Conservation (phyloP, 2,329 filamentous ascomycete species). For the Nemania bipapillata region DNA sequence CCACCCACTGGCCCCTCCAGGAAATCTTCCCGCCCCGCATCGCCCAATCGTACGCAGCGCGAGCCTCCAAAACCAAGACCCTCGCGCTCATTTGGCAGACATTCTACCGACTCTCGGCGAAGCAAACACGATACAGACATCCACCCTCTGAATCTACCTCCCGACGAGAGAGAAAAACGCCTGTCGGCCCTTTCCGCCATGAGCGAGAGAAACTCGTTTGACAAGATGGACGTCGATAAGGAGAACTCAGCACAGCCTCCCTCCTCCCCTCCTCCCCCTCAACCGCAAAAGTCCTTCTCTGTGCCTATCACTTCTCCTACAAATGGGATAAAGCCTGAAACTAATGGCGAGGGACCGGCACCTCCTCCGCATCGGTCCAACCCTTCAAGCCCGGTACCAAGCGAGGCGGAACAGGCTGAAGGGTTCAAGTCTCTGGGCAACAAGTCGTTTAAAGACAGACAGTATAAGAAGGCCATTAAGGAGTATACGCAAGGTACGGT, state of each 20-base stretch:
- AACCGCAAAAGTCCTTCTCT: constrained; percentile 54
- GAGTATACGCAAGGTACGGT: constrained; percentile 91
- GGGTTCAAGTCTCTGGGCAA: constrained; percentile 92
- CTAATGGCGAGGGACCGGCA: constrained; percentile 64
- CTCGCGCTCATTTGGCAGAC: constrained; percentile 60
- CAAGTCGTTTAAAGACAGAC: constrained; percentile 94
- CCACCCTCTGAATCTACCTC: constrained; percentile 89
- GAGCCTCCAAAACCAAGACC: constrained; percentile 55
- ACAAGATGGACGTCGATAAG: constrained; percentile 78
- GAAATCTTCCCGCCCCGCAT: constrained; percentile 48
- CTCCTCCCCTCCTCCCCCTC: constrained; percentile 64
- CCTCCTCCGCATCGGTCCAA: constrained; percentile 78
- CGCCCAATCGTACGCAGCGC: constrained; percentile 44
- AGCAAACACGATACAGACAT: constrained; percentile 73
- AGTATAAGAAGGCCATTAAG: constrained; percentile 86
- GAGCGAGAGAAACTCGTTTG: constrained; percentile 67
- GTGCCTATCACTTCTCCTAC: constrained; percentile 62
- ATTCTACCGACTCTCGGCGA: constrained; percentile 63
- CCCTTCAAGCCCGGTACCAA: constrained; percentile 67
- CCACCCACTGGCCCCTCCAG: constrained; percentile 35
- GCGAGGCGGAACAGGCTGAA: constrained; percentile 79
- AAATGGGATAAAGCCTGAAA: constrained; percentile 58
- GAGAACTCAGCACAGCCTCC: constrained; percentile 65
- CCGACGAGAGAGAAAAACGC: constrained; percentile 81
- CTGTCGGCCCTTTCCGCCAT: constrained; percentile 73